Percentiles rank a stretch among this genome's conserved stretches.
Conservation (phyloP, 805 yeast species). For the Candida chilensis region DNA sequence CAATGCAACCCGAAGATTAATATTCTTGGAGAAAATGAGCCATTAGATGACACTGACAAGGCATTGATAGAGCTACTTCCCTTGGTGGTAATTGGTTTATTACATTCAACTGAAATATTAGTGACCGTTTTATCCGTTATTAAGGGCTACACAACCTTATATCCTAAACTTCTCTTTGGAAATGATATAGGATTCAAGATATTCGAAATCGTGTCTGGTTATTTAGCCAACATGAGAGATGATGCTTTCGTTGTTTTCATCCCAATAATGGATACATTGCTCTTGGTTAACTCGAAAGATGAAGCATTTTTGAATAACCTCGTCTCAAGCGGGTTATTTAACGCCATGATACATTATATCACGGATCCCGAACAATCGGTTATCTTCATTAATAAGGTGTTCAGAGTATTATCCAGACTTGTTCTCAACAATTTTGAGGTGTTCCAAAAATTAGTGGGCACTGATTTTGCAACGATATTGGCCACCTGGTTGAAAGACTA, state of each 20-base stretch:
- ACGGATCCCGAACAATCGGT: constrained; percentile 33
- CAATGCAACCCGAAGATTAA: constrained; percentile 44
- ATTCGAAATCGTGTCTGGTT: constrained; percentile 41
- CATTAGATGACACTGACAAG: constrained; percentile 12
- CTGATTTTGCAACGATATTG: constrained; percentile 15
- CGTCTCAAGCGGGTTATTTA: constrained; percentile 34
- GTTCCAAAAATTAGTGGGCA: constrained; percentile 21
- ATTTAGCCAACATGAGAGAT: constrained; percentile 56
- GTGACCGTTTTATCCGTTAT: constrained; percentile 53
- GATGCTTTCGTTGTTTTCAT: constrained; percentile 54
- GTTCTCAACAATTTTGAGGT: constrained; percentile 21
- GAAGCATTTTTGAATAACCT: constrained; percentile 17
- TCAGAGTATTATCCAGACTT: constrained; percentile 25
- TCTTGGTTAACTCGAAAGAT: constrained; percentile 17
- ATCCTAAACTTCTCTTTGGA: constrained; percentile 29
- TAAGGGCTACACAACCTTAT: constrained; percentile 50
- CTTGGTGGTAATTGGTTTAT: constrained; percentile 46
- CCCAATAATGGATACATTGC: constrained; percentile 42
- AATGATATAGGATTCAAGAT: constrained; percentile 26
- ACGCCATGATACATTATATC: constrained; percentile 27
- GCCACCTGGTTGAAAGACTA: constrained; percentile 28
- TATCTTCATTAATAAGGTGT: constrained; percentile 24
- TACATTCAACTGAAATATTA: constrained; percentile 66
- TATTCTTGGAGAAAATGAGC: constrained; percentile 1
- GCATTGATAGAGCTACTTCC: constrained; percentile 38